Evolutionary conservation across 1,284 basidiomycete genomes (phyloP).

Genomic region (Macrocystidia cucumis): DNA sequence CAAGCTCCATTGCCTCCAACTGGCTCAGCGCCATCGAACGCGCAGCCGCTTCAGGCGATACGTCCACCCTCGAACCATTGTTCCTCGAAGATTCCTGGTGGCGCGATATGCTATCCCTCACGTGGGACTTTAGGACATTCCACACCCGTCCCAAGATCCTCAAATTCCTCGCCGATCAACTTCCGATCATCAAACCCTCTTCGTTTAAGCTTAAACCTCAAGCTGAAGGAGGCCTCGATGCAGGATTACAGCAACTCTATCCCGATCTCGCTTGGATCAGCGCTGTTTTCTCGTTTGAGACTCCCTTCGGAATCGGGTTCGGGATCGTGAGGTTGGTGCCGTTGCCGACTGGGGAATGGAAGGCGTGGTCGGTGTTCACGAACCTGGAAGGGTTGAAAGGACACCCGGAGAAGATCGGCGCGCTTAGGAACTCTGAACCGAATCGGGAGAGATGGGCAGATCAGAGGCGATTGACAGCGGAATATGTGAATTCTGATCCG

Average conservation of each 20-base stretch:
- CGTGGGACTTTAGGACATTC: slow-evolving; percentile 64
- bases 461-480: slow-evolving; percentile 23
- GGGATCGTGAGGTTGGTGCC: slow-evolving; percentile 52
- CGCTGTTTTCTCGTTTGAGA: slow-evolving; percentile 53
- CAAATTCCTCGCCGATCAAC: slow-evolving; percentile 37
- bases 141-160: slow-evolving; percentile 31
- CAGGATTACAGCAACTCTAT: slow-evolving; percentile 34
- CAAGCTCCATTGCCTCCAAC: slow-evolving; percentile 24
- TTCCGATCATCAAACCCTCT: slow-evolving; percentile 26
- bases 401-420: slow-evolving; percentile 38
- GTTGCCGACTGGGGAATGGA: slow-evolving; percentile 41
- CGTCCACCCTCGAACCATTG: slow-evolving; percentile 26
- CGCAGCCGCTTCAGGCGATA: slow-evolving; percentile 25
- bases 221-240: slow-evolving; percentile 28
- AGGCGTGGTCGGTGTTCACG: slow-evolving; percentile 47
- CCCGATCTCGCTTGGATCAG: slow-evolving; percentile 54
- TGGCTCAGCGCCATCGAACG: slow-evolving; percentile 40
- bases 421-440: slow-evolving; percentile 23
- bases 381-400: slow-evolving; percentile 49
- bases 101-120: slow-evolving; percentile 55
- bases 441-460: slow-evolving; percentile 29
- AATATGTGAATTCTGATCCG: slow-evolving; percentile 31
- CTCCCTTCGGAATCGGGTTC: slow-evolving; percentile 36
- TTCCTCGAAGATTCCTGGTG: slow-evolving; percentile 42
- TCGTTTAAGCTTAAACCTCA: too few species aligned